phyloP scores from a whole-genome alignment of 176 grass and related monocot species.

The Musa acuminata region DNA sequence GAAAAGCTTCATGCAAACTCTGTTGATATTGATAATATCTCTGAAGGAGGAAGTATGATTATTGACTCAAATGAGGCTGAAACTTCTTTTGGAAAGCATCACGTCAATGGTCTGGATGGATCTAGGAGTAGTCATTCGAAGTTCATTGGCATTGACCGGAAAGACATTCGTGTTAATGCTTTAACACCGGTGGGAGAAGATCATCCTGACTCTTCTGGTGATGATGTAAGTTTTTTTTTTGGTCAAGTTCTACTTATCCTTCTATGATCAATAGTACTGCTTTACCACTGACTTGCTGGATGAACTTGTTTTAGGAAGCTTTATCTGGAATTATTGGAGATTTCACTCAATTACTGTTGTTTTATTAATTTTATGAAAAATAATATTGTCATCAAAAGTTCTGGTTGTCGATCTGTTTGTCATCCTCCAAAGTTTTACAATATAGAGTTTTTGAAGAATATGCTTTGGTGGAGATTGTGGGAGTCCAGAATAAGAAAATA shows the following conservation, averaged over 20 bases:
- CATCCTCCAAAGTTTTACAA: not conserved
- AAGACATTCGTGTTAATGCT: constrained; percentile 39
- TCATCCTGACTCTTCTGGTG: constrained; percentile 29
- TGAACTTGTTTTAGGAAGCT: too few species aligned
- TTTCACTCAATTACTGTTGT: not conserved
- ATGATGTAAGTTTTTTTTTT: constrained; percentile 52
- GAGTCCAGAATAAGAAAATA: too few species aligned
- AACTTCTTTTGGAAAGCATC: constrained; percentile 42
- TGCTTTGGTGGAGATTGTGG: not conserved
- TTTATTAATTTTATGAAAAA: not conserved
- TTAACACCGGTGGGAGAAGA: constrained; percentile 42
- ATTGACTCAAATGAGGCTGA: constrained; percentile 69
- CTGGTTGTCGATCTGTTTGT: not conserved
- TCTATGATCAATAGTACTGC: not conserved
- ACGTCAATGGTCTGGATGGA: constrained; percentile 48
- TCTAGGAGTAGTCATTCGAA: constrained; percentile 38
- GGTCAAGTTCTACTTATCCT: constrained; percentile 21
- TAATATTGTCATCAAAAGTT: not conserved
- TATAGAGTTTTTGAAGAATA: not conserved
- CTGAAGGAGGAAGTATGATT: constrained; percentile 79
- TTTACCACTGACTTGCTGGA: not conserved
- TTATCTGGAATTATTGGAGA: not conserved
- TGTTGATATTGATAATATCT: constrained; percentile 58
- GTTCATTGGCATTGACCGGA: constrained; percentile 30
- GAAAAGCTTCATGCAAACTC: constrained; percentile 66